Evolutionary conservation across 2,329 filamentous ascomycete genomes (phyloP).

Genomic region (Waltergamsia citrina): DNA sequence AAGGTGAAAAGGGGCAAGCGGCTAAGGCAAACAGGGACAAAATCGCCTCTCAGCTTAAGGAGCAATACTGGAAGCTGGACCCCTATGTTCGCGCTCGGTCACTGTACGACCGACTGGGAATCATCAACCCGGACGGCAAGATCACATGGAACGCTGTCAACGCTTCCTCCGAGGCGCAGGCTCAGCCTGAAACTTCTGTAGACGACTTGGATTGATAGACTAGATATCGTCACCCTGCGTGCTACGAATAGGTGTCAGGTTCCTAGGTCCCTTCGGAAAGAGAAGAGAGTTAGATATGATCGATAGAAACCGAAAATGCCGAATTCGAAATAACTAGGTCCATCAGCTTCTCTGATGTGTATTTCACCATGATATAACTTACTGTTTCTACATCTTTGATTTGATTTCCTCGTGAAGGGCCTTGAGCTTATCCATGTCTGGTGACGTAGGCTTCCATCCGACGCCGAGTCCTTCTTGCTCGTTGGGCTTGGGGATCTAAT

Average conservation of each 20-base stretch:
- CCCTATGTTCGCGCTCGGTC: slow-evolving; percentile 75
- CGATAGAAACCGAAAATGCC: not conserved
- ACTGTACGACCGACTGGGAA: slow-evolving; percentile 74
- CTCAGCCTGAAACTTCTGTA: slow-evolving; percentile 21
- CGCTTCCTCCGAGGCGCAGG: slow-evolving; percentile 6
- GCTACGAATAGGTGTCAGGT: not conserved
- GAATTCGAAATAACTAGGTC: not conserved
- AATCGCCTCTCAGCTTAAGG: slow-evolving; percentile 53
- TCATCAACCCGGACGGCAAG: slow-evolving; percentile 58
- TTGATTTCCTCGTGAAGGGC: slow-evolving; percentile 75
- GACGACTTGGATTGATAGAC: slow-evolving; percentile 35
- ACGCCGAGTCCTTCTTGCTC: slow-evolving; percentile 69
- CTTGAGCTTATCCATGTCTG: slow-evolving; percentile 78
- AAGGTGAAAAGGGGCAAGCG: slow-evolving; percentile 32
- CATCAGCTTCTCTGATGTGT: not conserved
- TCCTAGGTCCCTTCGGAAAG: not conserved
- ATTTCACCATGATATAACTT: not conserved
- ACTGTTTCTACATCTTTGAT: slow-evolving; percentile 62
- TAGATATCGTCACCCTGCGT: not conserved
- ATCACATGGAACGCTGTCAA: slow-evolving; percentile 54
- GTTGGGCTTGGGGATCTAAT: slow-evolving; percentile 87
- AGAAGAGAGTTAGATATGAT: not conserved
- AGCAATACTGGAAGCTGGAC: slow-evolving; percentile 84
- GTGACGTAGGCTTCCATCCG: slow-evolving; percentile 65
- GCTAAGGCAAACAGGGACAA: slow-evolving; percentile 48